phyloP scores from a whole-genome alignment of 1,284 basidiomycete species.

The Earliella scabrosa region DNA sequence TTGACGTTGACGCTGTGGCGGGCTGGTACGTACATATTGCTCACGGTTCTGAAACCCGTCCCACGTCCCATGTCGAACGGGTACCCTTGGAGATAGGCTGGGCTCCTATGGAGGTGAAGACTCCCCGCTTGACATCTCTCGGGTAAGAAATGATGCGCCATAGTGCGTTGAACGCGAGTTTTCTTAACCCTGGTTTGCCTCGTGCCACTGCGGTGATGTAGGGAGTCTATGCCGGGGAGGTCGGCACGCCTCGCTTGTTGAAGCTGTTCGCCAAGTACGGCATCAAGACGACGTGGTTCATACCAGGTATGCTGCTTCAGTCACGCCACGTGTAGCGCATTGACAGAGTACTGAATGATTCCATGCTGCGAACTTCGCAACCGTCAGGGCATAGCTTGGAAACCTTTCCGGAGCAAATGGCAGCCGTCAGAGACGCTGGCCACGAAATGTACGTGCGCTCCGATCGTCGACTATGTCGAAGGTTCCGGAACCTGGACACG shows the following conservation, averaged over 20 bases:
- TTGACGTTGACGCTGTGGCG: conserved; percentile 40
- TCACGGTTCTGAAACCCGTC: not conserved
- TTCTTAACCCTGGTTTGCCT: not conserved
- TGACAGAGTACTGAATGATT: too few relatives aligned
- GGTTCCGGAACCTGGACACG: not conserved
- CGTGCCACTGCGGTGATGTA: conserved; percentile 21
- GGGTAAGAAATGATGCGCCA: conserved; percentile 38
- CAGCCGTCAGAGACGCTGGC: conserved; percentile 66
- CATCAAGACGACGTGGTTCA: conserved; percentile 75
- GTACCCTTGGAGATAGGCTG: conserved; percentile 45
- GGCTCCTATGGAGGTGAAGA: conserved; percentile 75
- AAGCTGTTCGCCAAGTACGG: conserved; percentile 74
- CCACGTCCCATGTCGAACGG: not conserved
- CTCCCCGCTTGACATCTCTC: conserved; percentile 67
- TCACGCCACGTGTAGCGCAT: not conserved
- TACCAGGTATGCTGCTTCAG: conserved; percentile 53
- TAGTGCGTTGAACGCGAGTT: not conserved
- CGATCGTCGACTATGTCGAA: not conserved
- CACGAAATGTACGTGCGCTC: conserved; percentile 59
- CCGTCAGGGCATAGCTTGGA: conserved; percentile 65
- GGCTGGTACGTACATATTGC: conserved; percentile 30
- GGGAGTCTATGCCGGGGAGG: conserved; percentile 78
- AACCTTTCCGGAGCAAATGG: conserved; percentile 70
- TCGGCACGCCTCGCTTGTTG: conserved; percentile 68
- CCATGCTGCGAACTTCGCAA: too few relatives aligned